phyloP scores from a whole-genome alignment of 2,329 filamentous ascomycete species.

The Colletotrichum spaethianum region DNA sequence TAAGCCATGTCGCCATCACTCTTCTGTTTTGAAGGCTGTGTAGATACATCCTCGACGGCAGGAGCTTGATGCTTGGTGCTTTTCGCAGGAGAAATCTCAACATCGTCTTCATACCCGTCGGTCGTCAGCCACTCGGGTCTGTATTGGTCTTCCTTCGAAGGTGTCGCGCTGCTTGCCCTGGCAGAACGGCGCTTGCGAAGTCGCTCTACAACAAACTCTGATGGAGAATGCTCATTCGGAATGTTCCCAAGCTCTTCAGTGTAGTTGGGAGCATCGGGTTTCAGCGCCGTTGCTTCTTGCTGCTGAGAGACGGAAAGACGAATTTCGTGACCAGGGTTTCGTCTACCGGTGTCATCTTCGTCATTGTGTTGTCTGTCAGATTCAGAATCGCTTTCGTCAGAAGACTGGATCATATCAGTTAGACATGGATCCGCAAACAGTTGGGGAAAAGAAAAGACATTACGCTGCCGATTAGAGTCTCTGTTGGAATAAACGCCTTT shows the following conservation, averaged over 20 bases:
- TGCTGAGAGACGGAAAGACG: not conserved
- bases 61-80: not conserved
- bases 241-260: not conserved
- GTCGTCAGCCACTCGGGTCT: not conserved
- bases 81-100: not conserved
- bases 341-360: not conserved
- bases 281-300: not conserved
- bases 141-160: not conserved
- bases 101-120: not conserved
- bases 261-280: not conserved
- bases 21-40: no score
- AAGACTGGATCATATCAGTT: constrained; percentile 29
- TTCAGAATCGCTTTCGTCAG: constrained; percentile 27
- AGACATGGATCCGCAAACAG: not conserved
- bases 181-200: constrained; percentile 17
- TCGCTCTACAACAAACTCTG: not conserved
- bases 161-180: not conserved
- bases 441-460: not conserved
- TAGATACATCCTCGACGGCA: constrained; percentile 5
- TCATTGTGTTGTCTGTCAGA: not conserved
- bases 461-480: constrained; percentile 33
- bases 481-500: constrained; percentile 17
- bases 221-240: not conserved
- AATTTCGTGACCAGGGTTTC: not conserved
- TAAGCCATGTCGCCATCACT: not conserved